These are phyloP conservation scores for Saccharum hybrid DNA, from an alignment of 202 grass and related monocot genomes.

Conservation along the genomic window DNA sequence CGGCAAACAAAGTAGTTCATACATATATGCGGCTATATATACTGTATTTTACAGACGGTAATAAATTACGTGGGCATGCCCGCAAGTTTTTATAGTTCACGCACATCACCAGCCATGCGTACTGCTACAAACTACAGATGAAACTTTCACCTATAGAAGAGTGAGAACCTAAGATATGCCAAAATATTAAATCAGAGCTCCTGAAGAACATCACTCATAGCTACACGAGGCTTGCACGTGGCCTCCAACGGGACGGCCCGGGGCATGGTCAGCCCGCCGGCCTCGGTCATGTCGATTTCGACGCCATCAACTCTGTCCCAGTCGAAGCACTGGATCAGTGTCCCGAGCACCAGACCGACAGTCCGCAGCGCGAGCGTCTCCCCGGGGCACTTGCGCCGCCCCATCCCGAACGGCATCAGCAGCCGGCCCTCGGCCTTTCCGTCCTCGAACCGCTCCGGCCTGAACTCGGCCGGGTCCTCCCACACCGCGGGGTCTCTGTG, in stretches of 20 bases:
- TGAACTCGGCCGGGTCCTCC: neutral
- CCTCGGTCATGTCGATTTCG: constrained; percentile 39
- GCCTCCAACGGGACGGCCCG: constrained; percentile 41
- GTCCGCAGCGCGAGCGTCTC: constrained; percentile 43
- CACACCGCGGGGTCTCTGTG: constrained; percentile 39
- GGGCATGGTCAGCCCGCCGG: neutral
- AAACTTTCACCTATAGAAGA: too few species aligned
- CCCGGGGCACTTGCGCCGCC: constrained; percentile 47
- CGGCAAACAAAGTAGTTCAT: too few species aligned
- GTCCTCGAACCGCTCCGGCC: constrained; percentile 38
- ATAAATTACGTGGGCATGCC: too few species aligned
- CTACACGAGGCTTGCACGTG: constrained; percentile 22
- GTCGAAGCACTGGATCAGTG: constrained; percentile 57
- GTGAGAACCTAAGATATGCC: neutral
- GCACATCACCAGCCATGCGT: too few species aligned
- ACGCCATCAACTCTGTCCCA: constrained; percentile 16
- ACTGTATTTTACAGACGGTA: too few species aligned
- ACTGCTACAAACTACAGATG: too few species aligned
- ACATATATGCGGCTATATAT: too few species aligned
- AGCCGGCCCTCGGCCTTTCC: constrained; percentile 9
- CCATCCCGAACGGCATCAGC: constrained; percentile 57
- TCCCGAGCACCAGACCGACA: constrained; percentile 19
- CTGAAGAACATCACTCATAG: constrained; percentile 26
- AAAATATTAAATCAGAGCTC: neutral
- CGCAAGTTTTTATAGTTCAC: too few species aligned